Base-by-base conservation (phyloP, 1,284 basidiomycete species). In the Microbotryum scabiosae region DNA sequence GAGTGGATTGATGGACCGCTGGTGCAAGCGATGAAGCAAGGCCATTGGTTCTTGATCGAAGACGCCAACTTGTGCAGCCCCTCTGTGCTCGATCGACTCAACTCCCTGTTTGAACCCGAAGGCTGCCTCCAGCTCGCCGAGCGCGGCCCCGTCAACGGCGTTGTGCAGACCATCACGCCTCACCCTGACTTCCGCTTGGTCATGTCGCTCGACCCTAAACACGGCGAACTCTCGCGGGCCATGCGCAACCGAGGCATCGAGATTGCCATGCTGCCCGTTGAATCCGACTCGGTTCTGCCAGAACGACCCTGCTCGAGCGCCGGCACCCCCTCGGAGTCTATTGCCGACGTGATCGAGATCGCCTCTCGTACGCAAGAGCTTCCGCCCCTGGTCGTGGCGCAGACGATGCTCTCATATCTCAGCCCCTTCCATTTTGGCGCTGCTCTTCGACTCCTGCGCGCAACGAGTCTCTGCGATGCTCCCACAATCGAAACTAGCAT, bases 201-300 rank as follows among this genome's bases (percentile, higher is more conserved):
- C 76, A 96, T 99, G 91, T 84, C 86, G 5, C 84, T 96, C 60
- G 90, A 99, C 72, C 87, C 91, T 23, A 84, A 85, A 63, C 82
- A 87, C 67, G 97, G 96, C 53, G 96, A 99, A 76, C 79, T 99
- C 12, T 97, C 94, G 8, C 82, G 96, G 45, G 96, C 96, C 1
- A 99, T 99, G 96, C 85, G 96, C 47, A 99, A 99, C 75, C 85
- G 96, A 67, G 96, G 94, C 43, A 80, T 97, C 48, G 96, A 99
- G 75, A 82, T 98, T 44, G 82, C 81, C 28, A 62, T 72, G 51
- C 50, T 69, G 7, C 36, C 36, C 36, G 36, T 41, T 18, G 36
- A 41, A 41, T 10, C 16, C 36, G 44, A 55, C 44, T 10, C 30
- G 2, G 12, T 14, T 26, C 28, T 12, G 23, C 36, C 14, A 28